Evolutionary conservation across 768 basidiomycete genomes (phyloP), one percentile per base, ranked within the genome.

Genomic region (Nevesoporus exiguus): DNA sequence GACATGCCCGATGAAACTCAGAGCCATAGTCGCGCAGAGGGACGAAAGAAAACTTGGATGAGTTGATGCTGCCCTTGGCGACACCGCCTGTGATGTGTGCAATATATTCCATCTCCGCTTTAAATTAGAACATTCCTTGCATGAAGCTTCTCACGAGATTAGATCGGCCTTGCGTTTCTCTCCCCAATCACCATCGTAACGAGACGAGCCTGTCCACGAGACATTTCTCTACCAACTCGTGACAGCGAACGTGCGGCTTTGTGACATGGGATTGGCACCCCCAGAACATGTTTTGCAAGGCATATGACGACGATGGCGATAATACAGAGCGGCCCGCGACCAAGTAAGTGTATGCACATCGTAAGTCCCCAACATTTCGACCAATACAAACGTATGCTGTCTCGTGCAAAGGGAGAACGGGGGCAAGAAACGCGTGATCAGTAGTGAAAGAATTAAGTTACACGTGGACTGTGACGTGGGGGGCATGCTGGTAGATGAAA

Each of bases 1-100:
- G 17, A 69, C 77, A 41, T 61, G 86, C 86, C 87, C 87, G 61
- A 89, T 88, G 65, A 87, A 89, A 74, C 83, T 87, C 56, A 80
- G 78, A 59, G 87, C 85, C 85, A 88, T 88, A 62, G 60, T 71
- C 43, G 25, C 43, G 42, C 47, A 54, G 33, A 49, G 21, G 29
- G 44, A 47, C 29, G 49, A 55, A 55, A 60, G 59, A 65, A 65
- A 64, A 61, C 52, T 40, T 27, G 60, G 61, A 51, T 45, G 34
- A 31, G 54, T 52, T 36, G 49, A 29, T 37, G 47, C 43, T 14
- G 49, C 15, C 58, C 49, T 60, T 56, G 51, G 51, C 45, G 51
- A 55, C 55, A 44, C 51, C 48, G 56, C 43, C 31, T 29, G n/a
- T 39, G 60, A 43, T 55, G 36, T 21, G 40, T 33, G 56, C 37